phyloP scores from a whole-genome alignment of 805 yeast species.

The Barnettozyma salicaria region DNA sequence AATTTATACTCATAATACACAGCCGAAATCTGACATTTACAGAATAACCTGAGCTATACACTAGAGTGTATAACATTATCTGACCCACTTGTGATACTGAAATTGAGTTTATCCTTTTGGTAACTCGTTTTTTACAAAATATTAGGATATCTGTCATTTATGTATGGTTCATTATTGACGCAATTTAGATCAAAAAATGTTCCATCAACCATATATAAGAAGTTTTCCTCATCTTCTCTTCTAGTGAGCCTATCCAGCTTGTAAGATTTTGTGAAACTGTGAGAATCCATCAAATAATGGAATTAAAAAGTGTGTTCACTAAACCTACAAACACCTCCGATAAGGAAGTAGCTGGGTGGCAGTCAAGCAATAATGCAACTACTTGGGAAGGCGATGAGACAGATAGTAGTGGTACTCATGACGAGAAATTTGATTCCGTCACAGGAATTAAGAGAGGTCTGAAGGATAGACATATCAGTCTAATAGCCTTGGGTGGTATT shows the following conservation, averaged over 20 bases:
- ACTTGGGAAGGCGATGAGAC: slow-evolving; percentile 9
- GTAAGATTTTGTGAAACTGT: too few relatives aligned
- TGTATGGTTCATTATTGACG: slow-evolving; percentile 1
- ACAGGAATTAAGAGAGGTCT: slow-evolving; percentile 40
- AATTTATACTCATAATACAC: too few relatives aligned
- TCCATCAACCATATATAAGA: not conserved
- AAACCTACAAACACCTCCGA: not conserved
- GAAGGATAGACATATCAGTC: slow-evolving; percentile 46
- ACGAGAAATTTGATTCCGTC: slow-evolving; percentile 13
- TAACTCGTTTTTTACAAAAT: too few relatives aligned
- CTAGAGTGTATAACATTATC: too few relatives aligned
- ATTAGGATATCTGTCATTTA: not conserved
- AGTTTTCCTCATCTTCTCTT: too few relatives aligned
- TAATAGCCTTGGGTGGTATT: slow-evolving; percentile 50
- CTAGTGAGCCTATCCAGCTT: too few relatives aligned
- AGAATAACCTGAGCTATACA: too few relatives aligned
- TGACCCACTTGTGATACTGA: too few relatives aligned
- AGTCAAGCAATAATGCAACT: not conserved
- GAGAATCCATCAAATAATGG: too few relatives aligned
- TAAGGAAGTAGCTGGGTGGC: not conserved
- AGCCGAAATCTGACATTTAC: too few relatives aligned
- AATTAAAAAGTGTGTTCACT: too few relatives aligned
- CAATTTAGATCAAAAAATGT: slow-evolving; percentile 1
- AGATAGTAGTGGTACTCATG: slow-evolving; percentile 7
- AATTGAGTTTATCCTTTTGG: too few relatives aligned